Conservation (phyloP, 2,329 filamentous ascomycete species). For the Acephala macrosclerotiorum region DNA sequence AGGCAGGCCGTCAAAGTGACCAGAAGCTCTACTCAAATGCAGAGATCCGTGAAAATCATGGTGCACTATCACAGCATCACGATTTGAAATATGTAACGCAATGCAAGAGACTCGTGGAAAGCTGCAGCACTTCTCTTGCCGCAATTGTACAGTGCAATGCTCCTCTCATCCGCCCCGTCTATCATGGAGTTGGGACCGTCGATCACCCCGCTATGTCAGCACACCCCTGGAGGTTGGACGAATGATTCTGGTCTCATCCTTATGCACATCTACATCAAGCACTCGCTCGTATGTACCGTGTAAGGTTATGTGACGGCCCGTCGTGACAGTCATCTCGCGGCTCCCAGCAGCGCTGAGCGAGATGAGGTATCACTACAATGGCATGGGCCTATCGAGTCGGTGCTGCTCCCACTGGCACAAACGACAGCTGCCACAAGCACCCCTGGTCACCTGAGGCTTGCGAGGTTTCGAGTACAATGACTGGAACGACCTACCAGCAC, state of each 20-base stretch:
- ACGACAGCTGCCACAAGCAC: slow-evolving; percentile 30
- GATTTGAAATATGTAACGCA: not conserved
- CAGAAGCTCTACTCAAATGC: not conserved
- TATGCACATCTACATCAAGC: not conserved
- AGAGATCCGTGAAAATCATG: not conserved
- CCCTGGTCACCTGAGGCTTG: slow-evolving; percentile 27
- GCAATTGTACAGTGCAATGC: not conserved
- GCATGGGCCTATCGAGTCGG: slow-evolving; percentile 1
- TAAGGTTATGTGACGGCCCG: slow-evolving; percentile 19
- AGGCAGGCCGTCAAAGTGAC: not conserved
- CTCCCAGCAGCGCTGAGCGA: slow-evolving; percentile 10
- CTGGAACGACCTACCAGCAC: slow-evolving; percentile 18
- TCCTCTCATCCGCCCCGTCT: not conserved
- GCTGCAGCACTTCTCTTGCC: slow-evolving; percentile 13
- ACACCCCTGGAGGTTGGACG: not conserved
- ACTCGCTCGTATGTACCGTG: no score
- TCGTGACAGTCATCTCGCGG: not conserved
- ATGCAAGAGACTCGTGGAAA: slow-evolving; percentile 23
- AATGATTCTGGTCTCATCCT: not conserved
- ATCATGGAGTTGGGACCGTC: slow-evolving; percentile 5
- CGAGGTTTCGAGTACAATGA: slow-evolving; percentile 28
- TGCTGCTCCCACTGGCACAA: slow-evolving; percentile 8
- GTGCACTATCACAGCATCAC: not conserved
- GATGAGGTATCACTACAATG: slow-evolving; percentile 11
- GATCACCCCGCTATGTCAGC: not conserved